These are phyloP conservation scores for Vitis hybrid DNA, from an alignment of 177 flowering plant species.

Conservation along the genomic window DNA sequence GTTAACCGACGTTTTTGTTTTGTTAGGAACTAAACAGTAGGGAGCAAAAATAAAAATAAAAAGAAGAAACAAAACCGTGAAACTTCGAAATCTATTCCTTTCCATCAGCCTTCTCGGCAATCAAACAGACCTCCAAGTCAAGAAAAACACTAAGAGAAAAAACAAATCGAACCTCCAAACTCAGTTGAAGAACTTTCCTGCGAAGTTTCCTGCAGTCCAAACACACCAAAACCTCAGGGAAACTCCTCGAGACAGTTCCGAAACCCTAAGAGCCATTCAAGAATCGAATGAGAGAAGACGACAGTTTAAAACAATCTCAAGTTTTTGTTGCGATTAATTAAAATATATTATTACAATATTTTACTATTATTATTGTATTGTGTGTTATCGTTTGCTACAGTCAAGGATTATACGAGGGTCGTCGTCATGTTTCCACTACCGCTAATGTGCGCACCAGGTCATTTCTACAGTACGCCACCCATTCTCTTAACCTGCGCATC, in stretches of 20 bases:
- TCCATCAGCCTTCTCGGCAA: conserved; percentile 7
- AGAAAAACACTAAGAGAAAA: background rate
- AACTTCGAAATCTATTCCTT: background rate
- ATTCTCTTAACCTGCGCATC: conserved; percentile 20
- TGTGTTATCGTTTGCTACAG: conserved; percentile 21
- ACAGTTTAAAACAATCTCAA: conserved; percentile 23
- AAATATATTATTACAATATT: conserved; percentile 1
- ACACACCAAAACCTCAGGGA: background rate
- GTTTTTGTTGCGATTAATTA: conserved; percentile 1
- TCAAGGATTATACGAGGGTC: conserved; percentile 13
- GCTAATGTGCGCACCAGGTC: conserved; percentile 41
- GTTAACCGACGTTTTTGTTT: too few relatives aligned
- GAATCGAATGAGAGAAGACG: conserved; percentile 24
- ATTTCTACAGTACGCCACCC: conserved; percentile 1
- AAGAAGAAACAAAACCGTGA: background rate
- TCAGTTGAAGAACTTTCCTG: conserved; percentile 16
- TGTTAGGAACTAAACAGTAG: too few relatives aligned
- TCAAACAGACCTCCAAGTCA: conserved; percentile 4
- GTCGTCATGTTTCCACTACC: conserved; percentile 31
- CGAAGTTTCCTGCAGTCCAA: conserved; percentile 2
- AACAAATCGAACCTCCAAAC: background rate
- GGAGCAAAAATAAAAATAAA: background rate
- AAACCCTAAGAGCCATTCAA: conserved; percentile 19
- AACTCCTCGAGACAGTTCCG: background rate
- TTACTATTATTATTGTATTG: background rate